Evolutionary conservation across 495 filamentous ascomycete genomes (phyloP), one percentile per base, ranked within the genome.

Genomic region (Apiosordaria backusii): DNA sequence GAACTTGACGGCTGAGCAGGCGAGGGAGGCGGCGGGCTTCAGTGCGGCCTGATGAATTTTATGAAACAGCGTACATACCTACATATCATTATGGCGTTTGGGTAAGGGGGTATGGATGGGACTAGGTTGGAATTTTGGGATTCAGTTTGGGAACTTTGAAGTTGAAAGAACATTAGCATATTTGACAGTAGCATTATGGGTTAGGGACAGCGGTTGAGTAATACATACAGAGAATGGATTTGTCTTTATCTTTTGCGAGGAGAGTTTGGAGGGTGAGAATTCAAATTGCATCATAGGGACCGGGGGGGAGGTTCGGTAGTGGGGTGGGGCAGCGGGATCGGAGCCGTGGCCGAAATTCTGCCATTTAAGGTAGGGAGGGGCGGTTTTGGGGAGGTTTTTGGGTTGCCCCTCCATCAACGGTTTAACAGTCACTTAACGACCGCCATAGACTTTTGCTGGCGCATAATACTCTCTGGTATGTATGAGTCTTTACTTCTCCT

Each of bases 21-120:
- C 78, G 21, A 69, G 80, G 27, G 76, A 81, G 35, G 35, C 35
- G 67, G 81, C 77, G 7, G 81, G 80, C 18, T 74, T 77, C 74
- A 78, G 79, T 45, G 75, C 79, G 61, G 81, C 79, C 19, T 84
- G 63, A 78, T 57, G 26, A 9, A 15, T 45, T 25, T 62, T 63
- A 24, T 7, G 21, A 21, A 4, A 13, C 9, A 24, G 25, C 26
- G 9, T 10, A 55, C 29, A 25, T n/a, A 10, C 9, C 4, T 27
- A 26, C n/a, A 59, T 59, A 59, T 59, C 7, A n/a, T 45, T 13
- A 35, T 10, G 35, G 35, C 35, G 35, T 45, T 45, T 45, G 5
- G 35, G 35, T 45, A 45, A 26, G 57, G 22, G 57, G 21, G 13
- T 59, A 5, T 59, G 25, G 62, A 57, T 5, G 35, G 6, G 67